Conservation (phyloP, 148 eudicot species). For the Bassia scoparia region DNA sequence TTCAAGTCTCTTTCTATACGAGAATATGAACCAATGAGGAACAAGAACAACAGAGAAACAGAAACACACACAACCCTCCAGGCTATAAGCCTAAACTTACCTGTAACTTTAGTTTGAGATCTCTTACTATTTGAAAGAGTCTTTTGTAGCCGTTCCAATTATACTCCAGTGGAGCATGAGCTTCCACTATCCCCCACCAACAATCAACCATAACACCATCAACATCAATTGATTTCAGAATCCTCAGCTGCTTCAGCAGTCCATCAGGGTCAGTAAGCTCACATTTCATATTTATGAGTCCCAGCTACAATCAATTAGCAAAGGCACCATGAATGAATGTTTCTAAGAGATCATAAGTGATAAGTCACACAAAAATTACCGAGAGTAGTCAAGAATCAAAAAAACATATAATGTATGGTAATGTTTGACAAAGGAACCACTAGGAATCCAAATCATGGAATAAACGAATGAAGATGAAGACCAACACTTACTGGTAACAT, state of each 20-base stretch:
- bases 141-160: conserved; percentile 88
- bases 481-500: conserved; percentile 78
- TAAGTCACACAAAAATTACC: not conserved
- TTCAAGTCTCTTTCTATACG: not conserved
- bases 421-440: not conserved
- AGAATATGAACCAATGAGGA: not conserved
- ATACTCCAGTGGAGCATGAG: conserved; percentile 84
- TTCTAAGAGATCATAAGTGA: not conserved
- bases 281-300: conserved; percentile 81
- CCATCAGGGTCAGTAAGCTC: conserved; percentile 82
- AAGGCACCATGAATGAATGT: not conserved
- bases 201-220: conserved; percentile 86
- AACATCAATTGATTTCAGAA: conserved; percentile 61
- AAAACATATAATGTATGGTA: not conserved
- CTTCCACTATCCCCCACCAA: conserved; percentile 99
- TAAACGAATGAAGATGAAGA: not conserved
- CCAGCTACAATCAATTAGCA: conserved; percentile 52
- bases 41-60: conserved; percentile 3
- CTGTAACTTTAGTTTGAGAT: conserved; percentile 73
- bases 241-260: conserved; percentile 61
- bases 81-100: conserved; percentile 35
- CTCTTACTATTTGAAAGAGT: conserved; percentile 74
- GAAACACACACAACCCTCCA: not conserved
- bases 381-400: conserved; percentile 9
- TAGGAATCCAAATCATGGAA: not conserved